Evolutionary conservation across 1,284 basidiomycete genomes (phyloP).

Genomic region (Boletellus dicymbophilus): DNA sequence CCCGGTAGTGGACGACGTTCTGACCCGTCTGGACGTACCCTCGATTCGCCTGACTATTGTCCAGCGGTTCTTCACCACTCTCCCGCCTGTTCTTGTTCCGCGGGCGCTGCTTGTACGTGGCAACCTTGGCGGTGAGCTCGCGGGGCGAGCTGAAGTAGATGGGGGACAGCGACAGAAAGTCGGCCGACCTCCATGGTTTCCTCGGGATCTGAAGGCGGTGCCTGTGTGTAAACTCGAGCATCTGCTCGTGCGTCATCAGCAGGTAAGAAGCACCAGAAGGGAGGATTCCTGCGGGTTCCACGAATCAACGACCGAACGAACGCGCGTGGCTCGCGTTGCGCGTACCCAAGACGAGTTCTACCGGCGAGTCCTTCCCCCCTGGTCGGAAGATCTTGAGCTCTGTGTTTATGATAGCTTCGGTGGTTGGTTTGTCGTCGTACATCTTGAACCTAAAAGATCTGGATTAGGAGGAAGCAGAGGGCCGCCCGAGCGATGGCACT

Average conservation of each 20-base stretch:
- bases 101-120: constrained; percentile 29
- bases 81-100: constrained; percentile 30
- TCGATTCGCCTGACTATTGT: constrained; percentile 34
- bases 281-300: constrained; percentile 23
- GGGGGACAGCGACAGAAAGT: constrained; percentile 30
- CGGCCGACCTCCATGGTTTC: constrained; percentile 17
- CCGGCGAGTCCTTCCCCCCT: constrained; percentile 21
- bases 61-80: constrained; percentile 1
- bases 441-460: constrained; percentile 25
- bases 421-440: constrained; percentile 28
- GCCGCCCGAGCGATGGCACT: not conserved
- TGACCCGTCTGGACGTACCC: constrained; percentile 25
- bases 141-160: constrained; percentile 22
- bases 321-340: too few species aligned
- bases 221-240: constrained; percentile 23
- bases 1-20: constrained; percentile 19
- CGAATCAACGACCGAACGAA: not conserved
- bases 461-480: not conserved
- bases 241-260: constrained; percentile 28
- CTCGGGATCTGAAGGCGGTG: constrained; percentile 14
- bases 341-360: constrained; percentile 32
- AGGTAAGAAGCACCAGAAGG: constrained; percentile 33
- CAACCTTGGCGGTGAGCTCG: constrained; percentile 24
- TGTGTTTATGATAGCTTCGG: constrained; percentile 4
- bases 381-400: constrained; percentile 21